Conservation (phyloP, 805 yeast species). For the Saturnispora hagleri region DNA sequence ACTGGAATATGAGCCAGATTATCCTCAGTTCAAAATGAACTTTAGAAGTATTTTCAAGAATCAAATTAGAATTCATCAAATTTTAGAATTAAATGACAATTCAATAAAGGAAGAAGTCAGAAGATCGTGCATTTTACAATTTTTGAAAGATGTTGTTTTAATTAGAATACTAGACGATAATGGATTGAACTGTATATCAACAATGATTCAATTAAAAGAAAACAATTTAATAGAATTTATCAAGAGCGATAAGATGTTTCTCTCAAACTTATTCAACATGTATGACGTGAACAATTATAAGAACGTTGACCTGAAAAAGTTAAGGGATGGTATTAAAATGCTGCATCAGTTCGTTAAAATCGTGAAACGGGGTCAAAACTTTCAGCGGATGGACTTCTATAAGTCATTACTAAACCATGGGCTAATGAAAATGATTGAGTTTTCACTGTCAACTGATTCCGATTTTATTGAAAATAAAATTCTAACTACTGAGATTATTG, state of each 20-base stretch:
- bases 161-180: slow-evolving; percentile 79
- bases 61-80: slow-evolving; percentile 58
- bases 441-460: slow-evolving; percentile 49
- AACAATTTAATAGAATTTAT: slow-evolving; percentile 54
- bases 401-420: slow-evolving; percentile 57
- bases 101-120: slow-evolving; percentile 48
- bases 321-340: slow-evolving; percentile 66
- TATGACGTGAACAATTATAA: slow-evolving; percentile 29
- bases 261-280: slow-evolving; percentile 48
- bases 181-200: slow-evolving; percentile 54
- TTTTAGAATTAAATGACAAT: slow-evolving; percentile 50
- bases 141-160: slow-evolving; percentile 77
- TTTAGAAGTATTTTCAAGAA: slow-evolving; percentile 57
- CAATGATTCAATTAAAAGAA: slow-evolving; percentile 61
- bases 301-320: slow-evolving; percentile 19
- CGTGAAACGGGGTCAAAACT: slow-evolving; percentile 55
- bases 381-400: slow-evolving; percentile 59
- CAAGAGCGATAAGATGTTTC: slow-evolving; percentile 41
- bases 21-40: slow-evolving; percentile 70
- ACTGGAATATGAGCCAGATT: slow-evolving; percentile 84
- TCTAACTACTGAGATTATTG: slow-evolving; percentile 71
- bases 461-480: slow-evolving; percentile 38
- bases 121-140: slow-evolving; percentile 69
- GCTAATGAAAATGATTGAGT: slow-evolving; percentile 57
- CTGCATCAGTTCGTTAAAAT: slow-evolving; percentile 72